Conservation (phyloP, 2,329 filamentous ascomycete species). For the Aspergillus unguis region DNA sequence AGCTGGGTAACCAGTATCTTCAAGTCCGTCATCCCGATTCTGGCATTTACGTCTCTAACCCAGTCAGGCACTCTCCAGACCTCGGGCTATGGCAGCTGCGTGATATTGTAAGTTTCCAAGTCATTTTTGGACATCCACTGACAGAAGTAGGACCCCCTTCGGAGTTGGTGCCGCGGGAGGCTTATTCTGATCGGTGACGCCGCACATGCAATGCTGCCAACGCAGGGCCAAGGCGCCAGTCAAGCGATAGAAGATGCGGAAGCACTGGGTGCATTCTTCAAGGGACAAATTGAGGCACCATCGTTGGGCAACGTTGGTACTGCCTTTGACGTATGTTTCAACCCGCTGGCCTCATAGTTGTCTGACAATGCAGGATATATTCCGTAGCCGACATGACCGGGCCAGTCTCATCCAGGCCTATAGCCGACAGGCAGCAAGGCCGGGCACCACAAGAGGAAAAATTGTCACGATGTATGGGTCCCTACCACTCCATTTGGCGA, state of each 20-base stretch:
- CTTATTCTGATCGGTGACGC: constrained; percentile 37
- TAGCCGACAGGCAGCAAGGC: constrained; percentile 11
- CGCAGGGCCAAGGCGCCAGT: constrained; percentile 43
- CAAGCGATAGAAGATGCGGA: constrained; percentile 44
- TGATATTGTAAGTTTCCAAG: constrained; percentile 15
- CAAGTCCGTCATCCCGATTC: background rate
- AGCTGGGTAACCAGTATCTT: constrained; percentile 7
- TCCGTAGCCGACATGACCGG: constrained; percentile 4
- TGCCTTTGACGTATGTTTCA: background rate
- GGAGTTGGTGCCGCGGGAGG: constrained; percentile 14
- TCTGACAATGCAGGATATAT: constrained; percentile 1
- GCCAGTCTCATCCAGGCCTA: constrained; percentile 9
- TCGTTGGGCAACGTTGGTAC: background rate
- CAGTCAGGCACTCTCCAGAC: background rate
- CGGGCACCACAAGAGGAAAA: background rate
- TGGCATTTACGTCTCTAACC: background rate
- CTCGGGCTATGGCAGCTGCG: constrained; percentile 20
- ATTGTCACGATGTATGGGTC: constrained; percentile 5
- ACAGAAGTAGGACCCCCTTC: constrained; percentile 22
- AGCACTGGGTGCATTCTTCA: constrained; percentile 18
- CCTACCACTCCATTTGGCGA: background rate
- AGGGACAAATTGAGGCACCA: background rate
- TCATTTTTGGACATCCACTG: background rate
- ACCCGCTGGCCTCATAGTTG: too few relatives aligned
- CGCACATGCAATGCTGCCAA: constrained; percentile 42